phyloP scores from a whole-genome alignment of 306 rosid genomes.

The Vicia faba region DNA sequence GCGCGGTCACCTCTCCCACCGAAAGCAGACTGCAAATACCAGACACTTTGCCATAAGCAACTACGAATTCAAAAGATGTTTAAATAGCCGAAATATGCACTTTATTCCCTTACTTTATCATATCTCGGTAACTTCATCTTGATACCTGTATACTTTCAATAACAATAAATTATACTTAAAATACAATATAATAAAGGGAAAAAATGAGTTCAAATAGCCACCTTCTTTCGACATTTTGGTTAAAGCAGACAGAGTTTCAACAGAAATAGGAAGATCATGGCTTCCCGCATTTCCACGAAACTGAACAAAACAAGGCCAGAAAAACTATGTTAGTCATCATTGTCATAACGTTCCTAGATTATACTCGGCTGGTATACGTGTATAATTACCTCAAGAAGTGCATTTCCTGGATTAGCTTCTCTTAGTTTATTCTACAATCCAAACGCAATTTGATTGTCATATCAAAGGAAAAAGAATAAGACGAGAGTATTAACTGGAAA shows the following conservation, averaged over 20 bases:
- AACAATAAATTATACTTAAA: constrained; percentile 35
- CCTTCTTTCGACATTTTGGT: constrained; percentile 76
- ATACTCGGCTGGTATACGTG: background rate
- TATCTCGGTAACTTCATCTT: constrained; percentile 91
- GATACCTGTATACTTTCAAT: constrained; percentile 58
- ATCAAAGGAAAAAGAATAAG: constrained; percentile 21
- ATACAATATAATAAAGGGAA: constrained; percentile 16
- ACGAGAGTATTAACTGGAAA: background rate
- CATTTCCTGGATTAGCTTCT: constrained; percentile 73
- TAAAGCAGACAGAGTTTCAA: constrained; percentile 67
- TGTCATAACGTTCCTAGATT: constrained; percentile 9
- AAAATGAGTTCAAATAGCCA: constrained; percentile 38
- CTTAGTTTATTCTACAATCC: constrained; percentile 71
- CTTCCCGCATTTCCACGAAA: constrained; percentile 93
- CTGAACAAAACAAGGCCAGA: too few relatives aligned
- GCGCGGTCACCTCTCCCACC: constrained; percentile 90
- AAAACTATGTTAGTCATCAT: constrained; percentile 20
- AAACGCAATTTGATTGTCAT: constrained; percentile 37
- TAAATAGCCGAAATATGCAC: constrained; percentile 8
- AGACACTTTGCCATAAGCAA: constrained; percentile 35
- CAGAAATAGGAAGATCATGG: constrained; percentile 81
- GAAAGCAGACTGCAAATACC: constrained; percentile 72
- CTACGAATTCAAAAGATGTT: constrained; percentile 21
- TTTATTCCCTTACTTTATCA: constrained; percentile 68
- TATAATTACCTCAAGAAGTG: constrained; percentile 82